A percentile compares a stretch with the other conserved stretches of the same genome.
phyloP scores from a whole-genome alignment of 768 basidiomycete species.

The Boletus huronensis region DNA sequence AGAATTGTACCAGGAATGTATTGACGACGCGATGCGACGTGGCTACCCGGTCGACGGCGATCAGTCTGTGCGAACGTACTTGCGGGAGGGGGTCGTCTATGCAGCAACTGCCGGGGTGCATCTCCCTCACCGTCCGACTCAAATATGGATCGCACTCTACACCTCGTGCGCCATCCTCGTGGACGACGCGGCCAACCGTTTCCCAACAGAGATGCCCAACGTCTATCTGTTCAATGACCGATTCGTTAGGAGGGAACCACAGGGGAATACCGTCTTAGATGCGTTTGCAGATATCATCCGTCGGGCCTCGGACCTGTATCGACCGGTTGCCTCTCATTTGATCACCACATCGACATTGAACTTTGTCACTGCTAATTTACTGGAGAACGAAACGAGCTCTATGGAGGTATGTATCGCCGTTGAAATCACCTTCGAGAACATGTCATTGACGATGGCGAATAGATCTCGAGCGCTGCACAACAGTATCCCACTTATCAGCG shows the following conservation, averaged over 20 bases:
- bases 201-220: slow-evolving; percentile 16
- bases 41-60: slow-evolving; percentile 27
- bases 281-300: slow-evolving; percentile 33
- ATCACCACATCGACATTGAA: slow-evolving; percentile 37
- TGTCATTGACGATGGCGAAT: neutral
- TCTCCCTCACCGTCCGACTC: slow-evolving; percentile 18
- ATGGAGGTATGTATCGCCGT: slow-evolving; percentile 28
- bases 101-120: slow-evolving; percentile 29
- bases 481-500: slow-evolving; percentile 28
- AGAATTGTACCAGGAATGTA: slow-evolving; percentile 20
- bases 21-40: slow-evolving; percentile 17
- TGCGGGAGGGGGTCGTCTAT: slow-evolving; percentile 31
- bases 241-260: slow-evolving; percentile 27
- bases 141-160: slow-evolving; percentile 36
- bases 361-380: slow-evolving; percentile 31
- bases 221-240: slow-evolving; percentile 35
- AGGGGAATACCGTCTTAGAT: slow-evolving; percentile 32
- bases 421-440: neutral
- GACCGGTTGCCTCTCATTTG: slow-evolving; percentile 29
- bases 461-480: slow-evolving; percentile 24
- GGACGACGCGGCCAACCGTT: slow-evolving; percentile 34
- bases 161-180: slow-evolving; percentile 37
- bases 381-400: slow-evolving; percentile 31
- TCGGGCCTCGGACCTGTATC: slow-evolving; percentile 29
- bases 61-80: slow-evolving; percentile 26